Percentiles rank a stretch among this genome's conserved stretches.
These are phyloP conservation scores for Irpex sp. DNA, from an alignment of 1,284 basidiomycete genomes.

Conservation along the genomic window DNA sequence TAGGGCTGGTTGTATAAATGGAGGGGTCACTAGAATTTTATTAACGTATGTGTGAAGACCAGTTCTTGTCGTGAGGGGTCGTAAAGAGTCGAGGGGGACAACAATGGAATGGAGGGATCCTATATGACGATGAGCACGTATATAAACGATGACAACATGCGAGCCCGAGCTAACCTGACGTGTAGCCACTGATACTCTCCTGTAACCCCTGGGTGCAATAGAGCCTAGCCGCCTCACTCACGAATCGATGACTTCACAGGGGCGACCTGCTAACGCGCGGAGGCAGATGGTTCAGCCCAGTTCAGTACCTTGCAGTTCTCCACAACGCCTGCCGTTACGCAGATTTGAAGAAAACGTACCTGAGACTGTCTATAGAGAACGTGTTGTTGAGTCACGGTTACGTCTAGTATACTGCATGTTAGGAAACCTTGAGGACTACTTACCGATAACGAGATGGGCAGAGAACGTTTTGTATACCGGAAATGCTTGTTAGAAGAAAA, in stretches of 20 bases:
- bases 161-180: neutral
- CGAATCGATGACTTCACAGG: slow-evolving; percentile 11
- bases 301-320: no score
- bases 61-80: neutral
- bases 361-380: no score
- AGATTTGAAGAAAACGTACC: no score
- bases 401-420: no score
- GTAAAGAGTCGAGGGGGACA: neutral
- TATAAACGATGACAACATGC: neutral
- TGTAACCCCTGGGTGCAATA: neutral
- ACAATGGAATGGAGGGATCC: neutral
- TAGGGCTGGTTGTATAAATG: neutral
- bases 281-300: neutral
- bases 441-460: no score
- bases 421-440: no score
- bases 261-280: neutral
- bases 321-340: no score
- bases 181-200: neutral
- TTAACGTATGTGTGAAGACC: neutral
- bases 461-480: no score
- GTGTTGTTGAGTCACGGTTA: no score
- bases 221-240: neutral
- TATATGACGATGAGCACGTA: neutral
- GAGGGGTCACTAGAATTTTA: neutral
- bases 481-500: no score